phyloP scores from a whole-genome alignment of 78 protist genomes.

The Anaeramoeba ignava region DNA sequence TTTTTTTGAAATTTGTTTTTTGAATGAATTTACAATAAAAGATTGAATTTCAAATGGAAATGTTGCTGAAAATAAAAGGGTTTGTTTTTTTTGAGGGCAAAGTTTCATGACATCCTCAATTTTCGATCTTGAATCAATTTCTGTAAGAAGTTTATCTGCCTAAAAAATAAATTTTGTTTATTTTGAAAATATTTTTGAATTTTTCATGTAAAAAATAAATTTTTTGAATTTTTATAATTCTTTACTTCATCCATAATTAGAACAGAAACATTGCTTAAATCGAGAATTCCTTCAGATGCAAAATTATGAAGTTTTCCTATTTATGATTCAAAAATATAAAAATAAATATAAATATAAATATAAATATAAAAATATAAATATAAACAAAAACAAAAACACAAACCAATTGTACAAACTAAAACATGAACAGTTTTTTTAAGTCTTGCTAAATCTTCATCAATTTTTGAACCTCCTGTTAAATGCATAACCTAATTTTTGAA shows the following conservation, averaged over 20 bases:
- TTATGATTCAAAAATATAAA: no score
- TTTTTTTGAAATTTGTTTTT: no score
- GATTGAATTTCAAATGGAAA: conserved; percentile 83
- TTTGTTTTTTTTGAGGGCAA: conserved; percentile 68
- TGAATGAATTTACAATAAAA: no score
- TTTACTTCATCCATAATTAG: conserved; percentile 83
- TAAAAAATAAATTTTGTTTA: no score
- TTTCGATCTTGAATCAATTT: conserved; percentile 79
- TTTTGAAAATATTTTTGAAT: no score
- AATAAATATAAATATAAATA: no score
- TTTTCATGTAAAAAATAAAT: no score
- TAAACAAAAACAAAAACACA: no score
- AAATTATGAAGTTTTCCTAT: conserved; percentile 83
- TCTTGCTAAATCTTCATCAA: conserved; percentile 71
- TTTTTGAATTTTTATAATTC: no score
- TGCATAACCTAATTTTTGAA: conserved; percentile 62
- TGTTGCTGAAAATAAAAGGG: conserved; percentile 87
- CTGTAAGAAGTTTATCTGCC: no score
- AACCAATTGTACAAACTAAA: conserved; percentile 87
- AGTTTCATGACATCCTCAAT: conserved; percentile 51
- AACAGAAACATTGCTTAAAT: conserved; percentile 37
- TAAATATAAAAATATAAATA: no score
- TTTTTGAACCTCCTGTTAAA: conserved; percentile 84
- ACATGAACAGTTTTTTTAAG: conserved; percentile 71
- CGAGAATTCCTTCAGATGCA: conserved; percentile 45